Evolutionary conservation across 2,329 filamentous ascomycete genomes (phyloP).

Genomic region (Penicillium decumbens): DNA sequence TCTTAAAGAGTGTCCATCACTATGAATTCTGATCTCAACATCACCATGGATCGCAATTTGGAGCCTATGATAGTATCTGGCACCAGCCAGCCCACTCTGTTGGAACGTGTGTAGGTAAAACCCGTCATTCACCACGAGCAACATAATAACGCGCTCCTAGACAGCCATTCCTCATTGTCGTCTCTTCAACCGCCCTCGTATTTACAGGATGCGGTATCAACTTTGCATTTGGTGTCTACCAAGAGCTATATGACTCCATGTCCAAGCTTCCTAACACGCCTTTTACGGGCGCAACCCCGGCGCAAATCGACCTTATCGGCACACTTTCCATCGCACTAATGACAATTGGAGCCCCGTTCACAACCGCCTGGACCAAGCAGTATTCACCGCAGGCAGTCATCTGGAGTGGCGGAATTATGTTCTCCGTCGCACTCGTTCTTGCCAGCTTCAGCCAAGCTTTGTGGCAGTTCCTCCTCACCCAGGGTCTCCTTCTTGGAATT

Average conservation of each 20-base stretch:
- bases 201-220: conserved; percentile 37
- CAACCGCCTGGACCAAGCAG: conserved; percentile 33
- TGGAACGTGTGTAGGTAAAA: conserved; percentile 4
- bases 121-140: not conserved
- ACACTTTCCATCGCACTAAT: conserved; percentile 36
- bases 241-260: conserved; percentile 38
- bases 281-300: conserved; percentile 35
- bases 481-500: conserved; percentile 37
- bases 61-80: conserved; percentile 5
- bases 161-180: conserved; percentile 10
- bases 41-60: not conserved
- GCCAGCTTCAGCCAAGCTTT: conserved; percentile 32
- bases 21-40: not conserved
- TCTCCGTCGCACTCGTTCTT: conserved; percentile 26
- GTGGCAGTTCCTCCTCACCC: conserved; percentile 33
- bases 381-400: conserved; percentile 30
- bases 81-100: not conserved
- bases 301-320: conserved; percentile 39
- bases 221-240: conserved; percentile 42
- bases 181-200: conserved; percentile 22
- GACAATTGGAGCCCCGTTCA: conserved; percentile 35
- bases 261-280: conserved; percentile 26
- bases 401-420: conserved; percentile 28
- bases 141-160: conserved; percentile 1
- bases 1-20: not conserved